Conservation (phyloP, 257 asterid genomes). For the Nicotiana paniculata region DNA sequence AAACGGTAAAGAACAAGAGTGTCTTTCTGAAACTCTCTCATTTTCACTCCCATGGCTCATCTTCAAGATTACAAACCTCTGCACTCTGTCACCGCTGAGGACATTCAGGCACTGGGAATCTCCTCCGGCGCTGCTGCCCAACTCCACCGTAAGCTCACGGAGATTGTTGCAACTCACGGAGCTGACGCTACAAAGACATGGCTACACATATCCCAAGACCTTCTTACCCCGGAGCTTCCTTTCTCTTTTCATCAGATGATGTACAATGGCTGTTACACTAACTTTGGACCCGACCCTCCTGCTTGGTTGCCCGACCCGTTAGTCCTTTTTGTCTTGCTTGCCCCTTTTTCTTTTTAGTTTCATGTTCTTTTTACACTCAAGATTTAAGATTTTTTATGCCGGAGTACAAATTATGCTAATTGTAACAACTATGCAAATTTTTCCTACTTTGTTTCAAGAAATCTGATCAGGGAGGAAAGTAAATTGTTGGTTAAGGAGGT, state of each 20-base stretch:
- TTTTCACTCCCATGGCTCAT: slow-evolving; percentile 22
- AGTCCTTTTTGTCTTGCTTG: background rate
- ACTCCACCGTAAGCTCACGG: slow-evolving; percentile 45
- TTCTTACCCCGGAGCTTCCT: slow-evolving; percentile 69
- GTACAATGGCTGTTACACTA: slow-evolving; percentile 86
- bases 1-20: background rate
- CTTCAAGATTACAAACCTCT: slow-evolving; percentile 43
- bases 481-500: no score
- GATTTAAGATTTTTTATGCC: no score
- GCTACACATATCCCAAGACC: slow-evolving; percentile 49
- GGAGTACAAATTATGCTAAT: no score
- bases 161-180: slow-evolving; percentile 38
- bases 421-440: no score
- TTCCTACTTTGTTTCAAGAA: no score
- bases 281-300: slow-evolving; percentile 78
- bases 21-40: background rate
- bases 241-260: slow-evolving; percentile 76
- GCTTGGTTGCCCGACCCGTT: slow-evolving; percentile 86
- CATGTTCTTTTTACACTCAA: no score
- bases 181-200: slow-evolving; percentile 62
- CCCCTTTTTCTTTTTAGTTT: no score
- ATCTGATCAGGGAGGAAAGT: no score
- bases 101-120: slow-evolving; percentile 48
- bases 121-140: slow-evolving; percentile 29
- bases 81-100: slow-evolving; percentile 42